A percentile compares a stretch with the other conserved stretches of the same genome.
These are phyloP conservation scores for Daldinia sp. DNA, from an alignment of 2,329 filamentous ascomycete species.

Conservation along the genomic window DNA sequence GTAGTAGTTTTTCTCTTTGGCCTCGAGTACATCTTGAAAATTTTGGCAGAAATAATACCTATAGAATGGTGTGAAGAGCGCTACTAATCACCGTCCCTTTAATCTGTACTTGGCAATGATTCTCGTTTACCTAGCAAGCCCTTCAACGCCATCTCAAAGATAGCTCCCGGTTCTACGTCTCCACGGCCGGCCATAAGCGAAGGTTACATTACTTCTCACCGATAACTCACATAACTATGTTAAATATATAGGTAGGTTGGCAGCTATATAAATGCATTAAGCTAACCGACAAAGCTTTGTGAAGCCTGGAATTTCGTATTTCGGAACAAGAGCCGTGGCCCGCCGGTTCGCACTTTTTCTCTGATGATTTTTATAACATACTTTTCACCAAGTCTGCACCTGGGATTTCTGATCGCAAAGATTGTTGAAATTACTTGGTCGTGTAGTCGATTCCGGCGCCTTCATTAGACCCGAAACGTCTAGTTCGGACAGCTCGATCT, in stretches of 20 bases:
- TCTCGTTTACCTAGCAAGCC: background rate
- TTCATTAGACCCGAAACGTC: background rate
- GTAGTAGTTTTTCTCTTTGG: too few species aligned
- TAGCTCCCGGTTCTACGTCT: background rate
- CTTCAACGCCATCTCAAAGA: background rate
- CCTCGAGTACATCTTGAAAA: too few species aligned
- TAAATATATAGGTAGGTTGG: background rate
- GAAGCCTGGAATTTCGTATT: background rate
- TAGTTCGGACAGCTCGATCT: background rate
- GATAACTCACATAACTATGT: background rate
- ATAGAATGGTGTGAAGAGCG: background rate
- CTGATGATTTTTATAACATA: background rate
- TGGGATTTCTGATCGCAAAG: background rate
- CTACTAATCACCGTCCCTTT: background rate
- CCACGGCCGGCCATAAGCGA: background rate
- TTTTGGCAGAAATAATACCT: background rate
- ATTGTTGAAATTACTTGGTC: background rate
- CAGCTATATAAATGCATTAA: background rate
- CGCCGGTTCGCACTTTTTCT: background rate
- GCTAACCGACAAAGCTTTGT: background rate
- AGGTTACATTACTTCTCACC: conserved; percentile 1
- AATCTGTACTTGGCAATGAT: background rate
- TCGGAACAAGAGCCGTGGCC: background rate
- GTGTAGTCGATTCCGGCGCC: background rate
- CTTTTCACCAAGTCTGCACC: background rate